phyloP scores from a whole-genome alignment of 1,139 yeast species.

The Lodderomyces orthopsilosis region DNA sequence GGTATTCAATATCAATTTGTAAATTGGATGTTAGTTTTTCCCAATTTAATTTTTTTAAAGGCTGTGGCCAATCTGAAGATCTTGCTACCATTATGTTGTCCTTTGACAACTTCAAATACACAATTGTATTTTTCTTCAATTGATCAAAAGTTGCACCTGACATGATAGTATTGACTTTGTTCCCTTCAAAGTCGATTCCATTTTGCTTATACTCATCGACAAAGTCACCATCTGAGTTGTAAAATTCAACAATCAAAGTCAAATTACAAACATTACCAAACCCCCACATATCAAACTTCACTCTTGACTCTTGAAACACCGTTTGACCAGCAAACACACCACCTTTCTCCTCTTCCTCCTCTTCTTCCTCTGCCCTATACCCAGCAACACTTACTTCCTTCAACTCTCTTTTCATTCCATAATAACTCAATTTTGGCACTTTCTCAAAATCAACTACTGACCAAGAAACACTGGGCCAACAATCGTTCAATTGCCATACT shows the following conservation, averaged over 20 bases:
- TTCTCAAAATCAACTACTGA: constrained; percentile 39
- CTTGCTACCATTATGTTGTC: constrained; percentile 24
- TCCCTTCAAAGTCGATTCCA: constrained; percentile 25
- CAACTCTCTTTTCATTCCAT: constrained; percentile 44
- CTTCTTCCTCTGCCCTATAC: constrained; percentile 22
- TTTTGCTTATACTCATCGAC: background rate
- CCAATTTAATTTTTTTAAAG: constrained; percentile 42
- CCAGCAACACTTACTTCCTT: constrained; percentile 34
- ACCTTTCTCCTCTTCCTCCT: constrained; percentile 10
- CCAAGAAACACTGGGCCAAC: constrained; percentile 53
- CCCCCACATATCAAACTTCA: constrained; percentile 41
- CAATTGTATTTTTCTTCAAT: constrained; percentile 19
- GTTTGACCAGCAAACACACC: constrained; percentile 10
- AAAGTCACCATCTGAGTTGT: constrained; percentile 16
- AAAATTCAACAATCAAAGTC: constrained; percentile 27
- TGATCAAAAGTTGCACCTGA: constrained; percentile 18
- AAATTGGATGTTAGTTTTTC: constrained; percentile 16
- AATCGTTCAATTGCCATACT: constrained; percentile 53
- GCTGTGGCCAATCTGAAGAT: constrained; percentile 54
- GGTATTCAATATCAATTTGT: constrained; percentile 6
- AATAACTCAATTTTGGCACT: constrained; percentile 44
- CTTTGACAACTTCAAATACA: constrained; percentile 18
- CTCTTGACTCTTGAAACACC: background rate
- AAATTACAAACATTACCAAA: constrained; percentile 21
- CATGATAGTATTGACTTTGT: constrained; percentile 14